These are phyloP conservation scores for Naganishia randhawae DNA, from an alignment of 768 basidiomycete species.

Conservation along the genomic window DNA sequence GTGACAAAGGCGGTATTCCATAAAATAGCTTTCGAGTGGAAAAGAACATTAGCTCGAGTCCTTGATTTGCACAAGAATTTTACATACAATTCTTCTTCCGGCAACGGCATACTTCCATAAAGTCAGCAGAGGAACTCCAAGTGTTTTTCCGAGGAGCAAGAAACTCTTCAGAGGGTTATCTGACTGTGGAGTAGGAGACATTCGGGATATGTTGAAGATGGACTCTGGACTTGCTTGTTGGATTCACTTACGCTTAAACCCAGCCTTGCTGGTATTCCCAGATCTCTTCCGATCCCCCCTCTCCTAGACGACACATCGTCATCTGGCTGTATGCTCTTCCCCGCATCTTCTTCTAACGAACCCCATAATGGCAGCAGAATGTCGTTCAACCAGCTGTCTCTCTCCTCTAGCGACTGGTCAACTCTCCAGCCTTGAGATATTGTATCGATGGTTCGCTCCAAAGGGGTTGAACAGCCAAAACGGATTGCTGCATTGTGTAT, in stretches of 20 bases:
- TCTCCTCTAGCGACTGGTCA: neutral
- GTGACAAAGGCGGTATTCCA: slow-evolving; percentile 42
- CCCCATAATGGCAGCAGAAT: slow-evolving; percentile 13
- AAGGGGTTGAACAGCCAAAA: neutral
- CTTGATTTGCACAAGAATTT: neutral
- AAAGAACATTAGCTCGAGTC: neutral
- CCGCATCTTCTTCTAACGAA: neutral
- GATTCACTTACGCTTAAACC: neutral
- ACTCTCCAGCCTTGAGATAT: slow-evolving; percentile 20
- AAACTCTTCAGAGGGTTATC: slow-evolving; percentile 42
- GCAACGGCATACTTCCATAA: slow-evolving; percentile 43
- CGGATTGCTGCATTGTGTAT: neutral
- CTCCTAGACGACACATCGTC: neutral
- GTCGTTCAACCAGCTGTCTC: slow-evolving; percentile 9
- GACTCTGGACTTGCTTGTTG: neutral
- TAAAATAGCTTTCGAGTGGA: slow-evolving; percentile 38
- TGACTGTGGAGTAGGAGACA: slow-evolving; percentile 15
- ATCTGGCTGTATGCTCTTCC: too few species aligned
- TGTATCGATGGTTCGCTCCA: neutral
- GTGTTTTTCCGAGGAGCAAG: slow-evolving; percentile 33
- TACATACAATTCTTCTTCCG: slow-evolving; percentile 43
- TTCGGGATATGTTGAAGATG: neutral
- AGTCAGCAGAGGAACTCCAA: slow-evolving; percentile 41
- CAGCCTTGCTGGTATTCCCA: neutral
- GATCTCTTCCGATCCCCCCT: neutral